These are phyloP conservation scores for Yamadazyma sp. DNA, from an alignment of 805 yeast species.

Conservation along the genomic window DNA sequence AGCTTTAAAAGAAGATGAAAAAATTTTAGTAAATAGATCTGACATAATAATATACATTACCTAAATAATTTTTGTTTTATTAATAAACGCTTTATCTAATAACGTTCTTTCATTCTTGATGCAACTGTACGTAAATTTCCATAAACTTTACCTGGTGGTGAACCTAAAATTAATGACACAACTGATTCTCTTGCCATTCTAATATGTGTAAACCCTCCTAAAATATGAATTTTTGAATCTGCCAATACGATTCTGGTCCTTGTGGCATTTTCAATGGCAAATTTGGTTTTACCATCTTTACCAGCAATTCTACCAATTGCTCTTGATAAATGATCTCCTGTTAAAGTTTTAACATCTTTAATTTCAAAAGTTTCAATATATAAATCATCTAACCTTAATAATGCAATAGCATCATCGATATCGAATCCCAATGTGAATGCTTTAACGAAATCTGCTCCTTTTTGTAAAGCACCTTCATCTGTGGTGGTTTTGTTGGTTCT, in stretches of 20 bases:
- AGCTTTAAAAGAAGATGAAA: background rate
- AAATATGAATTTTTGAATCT: slow-evolving; percentile 91
- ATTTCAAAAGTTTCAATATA: slow-evolving; percentile 96
- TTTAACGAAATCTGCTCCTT: slow-evolving; percentile 95
- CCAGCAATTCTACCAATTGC: slow-evolving; percentile 99
- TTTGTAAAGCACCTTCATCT: slow-evolving; percentile 92
- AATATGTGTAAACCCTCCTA: slow-evolving; percentile 96
- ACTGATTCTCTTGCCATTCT: slow-evolving; percentile 99
- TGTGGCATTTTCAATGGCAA: slow-evolving; percentile 97
- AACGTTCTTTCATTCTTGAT: slow-evolving; percentile 94
- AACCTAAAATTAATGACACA: slow-evolving; percentile 90
- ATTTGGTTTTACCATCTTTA: slow-evolving; percentile 97
- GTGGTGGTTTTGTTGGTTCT: slow-evolving; percentile 79
- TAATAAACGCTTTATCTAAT: slow-evolving; percentile 36
- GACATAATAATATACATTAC: too few relatives aligned
- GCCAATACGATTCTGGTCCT: slow-evolving; percentile 97
- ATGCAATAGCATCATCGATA: slow-evolving; percentile 93
- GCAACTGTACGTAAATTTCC: slow-evolving; percentile 97
- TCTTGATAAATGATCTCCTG: slow-evolving; percentile 95
- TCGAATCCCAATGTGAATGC: slow-evolving; percentile 97
- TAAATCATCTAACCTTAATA: slow-evolving; percentile 89
- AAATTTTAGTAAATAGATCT: too few relatives aligned
- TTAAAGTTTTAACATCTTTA: slow-evolving; percentile 92
- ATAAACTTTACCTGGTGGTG: slow-evolving; percentile 98
- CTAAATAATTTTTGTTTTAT: slow-evolving; percentile 1